phyloP scores from a whole-genome alignment of 2,329 filamentous ascomycete species.

The Cladobotryum mycophilum region DNA sequence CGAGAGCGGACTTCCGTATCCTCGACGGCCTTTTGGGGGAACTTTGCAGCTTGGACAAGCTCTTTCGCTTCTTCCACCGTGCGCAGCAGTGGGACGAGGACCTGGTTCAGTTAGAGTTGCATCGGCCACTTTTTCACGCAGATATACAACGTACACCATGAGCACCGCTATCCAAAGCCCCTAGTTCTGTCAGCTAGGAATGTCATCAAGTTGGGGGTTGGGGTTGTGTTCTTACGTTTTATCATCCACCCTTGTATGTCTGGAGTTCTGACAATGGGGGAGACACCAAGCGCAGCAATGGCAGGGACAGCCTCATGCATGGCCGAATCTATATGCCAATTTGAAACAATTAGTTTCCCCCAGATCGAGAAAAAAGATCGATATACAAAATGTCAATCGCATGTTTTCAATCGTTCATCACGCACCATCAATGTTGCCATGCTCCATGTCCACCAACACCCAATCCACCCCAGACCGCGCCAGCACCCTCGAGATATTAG shows the following conservation, averaged over 20 bases:
- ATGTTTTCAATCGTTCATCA: not conserved
- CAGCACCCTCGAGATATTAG: conserved; percentile 53
- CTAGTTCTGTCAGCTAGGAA: conserved; percentile 15
- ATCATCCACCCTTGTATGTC: conserved; percentile 43
- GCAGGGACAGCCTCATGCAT: conserved; percentile 51
- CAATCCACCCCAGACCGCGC: conserved; percentile 59
- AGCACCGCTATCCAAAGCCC: conserved; percentile 45
- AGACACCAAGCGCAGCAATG: conserved; percentile 40
- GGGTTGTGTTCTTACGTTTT: conserved; percentile 29
- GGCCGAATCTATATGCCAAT: conserved; percentile 32
- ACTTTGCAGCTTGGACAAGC: conserved; percentile 43
- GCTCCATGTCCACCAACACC: conserved; percentile 54
- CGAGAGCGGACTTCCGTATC: conserved; percentile 45
- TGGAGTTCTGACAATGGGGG: conserved; percentile 45
- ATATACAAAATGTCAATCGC: not conserved
- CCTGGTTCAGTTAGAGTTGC: conserved; percentile 17
- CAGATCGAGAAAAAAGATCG: too few species aligned
- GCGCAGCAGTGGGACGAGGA: conserved; percentile 41
- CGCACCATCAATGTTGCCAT: conserved; percentile 44
- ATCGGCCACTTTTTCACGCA: not conserved
- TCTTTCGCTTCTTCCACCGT: conserved; percentile 39
- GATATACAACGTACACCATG: conserved; percentile 40
- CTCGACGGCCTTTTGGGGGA: conserved; percentile 42
- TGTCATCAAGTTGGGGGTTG: too few species aligned
- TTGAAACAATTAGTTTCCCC: not conserved